Conservation (phyloP, 163 green algal species). For the Prototheca wickerhamii region DNA sequence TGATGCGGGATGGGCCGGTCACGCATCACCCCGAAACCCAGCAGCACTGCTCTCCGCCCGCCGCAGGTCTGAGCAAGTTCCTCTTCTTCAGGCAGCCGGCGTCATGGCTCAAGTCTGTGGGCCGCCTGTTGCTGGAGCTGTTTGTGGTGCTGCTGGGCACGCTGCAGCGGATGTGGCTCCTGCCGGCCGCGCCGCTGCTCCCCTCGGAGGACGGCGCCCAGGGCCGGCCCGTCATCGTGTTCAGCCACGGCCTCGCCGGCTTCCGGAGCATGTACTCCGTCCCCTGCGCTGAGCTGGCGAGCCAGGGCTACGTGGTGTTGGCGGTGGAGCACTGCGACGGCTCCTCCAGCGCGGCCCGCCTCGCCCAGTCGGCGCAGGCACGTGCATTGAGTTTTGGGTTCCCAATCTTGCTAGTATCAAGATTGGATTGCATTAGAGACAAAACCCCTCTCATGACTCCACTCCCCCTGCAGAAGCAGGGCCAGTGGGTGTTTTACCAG, state of each 20-base stretch:
- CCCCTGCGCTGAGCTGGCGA: slow-evolving; percentile 41
- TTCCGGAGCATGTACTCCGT: slow-evolving; percentile 35
- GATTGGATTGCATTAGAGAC: too few species aligned
- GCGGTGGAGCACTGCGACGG: slow-evolving; percentile 51
- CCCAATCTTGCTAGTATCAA: too few species aligned
- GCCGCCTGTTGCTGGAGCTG: slow-evolving; percentile 1
- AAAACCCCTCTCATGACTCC: too few species aligned
- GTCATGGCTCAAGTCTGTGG: not conserved
- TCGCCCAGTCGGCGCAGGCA: slow-evolving; percentile 10
- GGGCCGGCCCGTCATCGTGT: slow-evolving; percentile 35
- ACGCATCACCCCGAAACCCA: too few species aligned
- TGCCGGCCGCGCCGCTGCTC: slow-evolving; percentile 7
- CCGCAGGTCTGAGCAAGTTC: slow-evolving; percentile 4
- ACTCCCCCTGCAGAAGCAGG: too few species aligned
- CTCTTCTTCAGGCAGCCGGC: slow-evolving; percentile 14
- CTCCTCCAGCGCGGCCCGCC: slow-evolving; percentile 13
- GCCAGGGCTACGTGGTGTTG: slow-evolving; percentile 21
- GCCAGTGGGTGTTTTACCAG: slow-evolving; percentile 6
- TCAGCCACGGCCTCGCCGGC: slow-evolving; percentile 40
- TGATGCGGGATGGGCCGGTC: too few species aligned
- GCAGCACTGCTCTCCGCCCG: too few species aligned
- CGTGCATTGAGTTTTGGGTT: not conserved
- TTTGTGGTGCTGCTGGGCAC: slow-evolving; percentile 1
- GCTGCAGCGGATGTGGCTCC: slow-evolving; percentile 8
- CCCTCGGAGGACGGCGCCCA: not conserved